Base-by-base conservation (phyloP, 305 asterid species). In the Fraxinus dipetala region DNA sequence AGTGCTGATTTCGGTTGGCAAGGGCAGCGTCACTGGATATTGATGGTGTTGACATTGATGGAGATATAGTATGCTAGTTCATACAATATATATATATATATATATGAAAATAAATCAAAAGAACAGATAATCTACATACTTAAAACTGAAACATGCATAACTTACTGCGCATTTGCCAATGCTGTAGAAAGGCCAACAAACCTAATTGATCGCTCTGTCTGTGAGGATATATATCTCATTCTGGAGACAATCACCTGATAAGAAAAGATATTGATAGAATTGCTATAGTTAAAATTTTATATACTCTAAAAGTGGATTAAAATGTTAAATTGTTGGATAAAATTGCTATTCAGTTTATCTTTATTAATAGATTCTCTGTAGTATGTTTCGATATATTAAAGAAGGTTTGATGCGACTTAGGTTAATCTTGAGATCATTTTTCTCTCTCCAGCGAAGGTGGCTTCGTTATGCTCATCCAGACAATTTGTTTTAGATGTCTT, bases 151-250 rank as follows among this genome's bases (percentile, higher is more conserved):
- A 77, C 65, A 16, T 26, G 26, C 35, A 83, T 31, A 81, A 88
- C 97, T 83, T 90, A 92, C 99, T 89, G 92, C 74, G 99, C 99
- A 89, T 96, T 96, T 72, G 99, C 99, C 85, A 96, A 90, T 81
- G 99, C 99, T 61, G 99, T 96, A 77, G 99, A 96, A 80, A 96
- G 95, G 78, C 99, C 99, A 87, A 96, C 90, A 91, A 94, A 96
- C 80, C 98, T 95, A 83, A 96, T 89, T 6, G 91, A 85, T 26
- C 98, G 93, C 79, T 94, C 99, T 28, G 99, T 96, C 89, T 94
- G 98, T 83, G 99, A 96, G 85, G 99, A 96, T 87, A 96, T 96
- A 89, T 94, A 96, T 91, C 99, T 91, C 99, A 96, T 96, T 86
- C 99, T 90, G 67, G 99, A 96, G 83, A 96, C 98, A 89, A 96